Evolutionary conservation across 2,329 filamentous ascomycete genomes (phyloP).

Genomic region (Triangularia setosa): DNA sequence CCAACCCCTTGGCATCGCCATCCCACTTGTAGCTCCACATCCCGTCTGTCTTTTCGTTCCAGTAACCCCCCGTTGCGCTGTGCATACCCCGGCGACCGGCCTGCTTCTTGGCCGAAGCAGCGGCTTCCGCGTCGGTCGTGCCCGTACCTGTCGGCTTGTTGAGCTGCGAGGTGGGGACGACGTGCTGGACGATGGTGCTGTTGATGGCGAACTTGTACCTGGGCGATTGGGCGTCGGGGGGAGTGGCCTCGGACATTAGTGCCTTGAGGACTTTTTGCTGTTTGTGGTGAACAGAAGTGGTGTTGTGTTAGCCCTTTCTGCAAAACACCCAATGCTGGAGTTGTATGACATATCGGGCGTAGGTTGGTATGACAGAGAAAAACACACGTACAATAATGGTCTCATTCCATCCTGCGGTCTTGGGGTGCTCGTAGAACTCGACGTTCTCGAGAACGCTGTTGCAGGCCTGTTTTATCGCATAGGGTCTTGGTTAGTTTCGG

Average conservation of each 20-base stretch:
- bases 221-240: conserved; percentile 54
- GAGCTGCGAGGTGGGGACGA: conserved; percentile 62
- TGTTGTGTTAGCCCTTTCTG: neutral
- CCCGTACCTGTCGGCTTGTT: conserved; percentile 53
- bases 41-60: conserved; percentile 86
- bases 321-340: neutral
- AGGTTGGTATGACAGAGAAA: neutral
- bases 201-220: conserved; percentile 93
- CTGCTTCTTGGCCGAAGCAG: conserved; percentile 62
- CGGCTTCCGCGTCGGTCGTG: conserved; percentile 44
- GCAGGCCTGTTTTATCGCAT: conserved; percentile 62
- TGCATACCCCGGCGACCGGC: conserved; percentile 88
- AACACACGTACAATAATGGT: conserved; percentile 73
- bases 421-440: conserved; percentile 80
- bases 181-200: conserved; percentile 96
- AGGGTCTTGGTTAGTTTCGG: neutral
- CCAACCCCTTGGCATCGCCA: conserved; percentile 62
- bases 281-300: neutral
- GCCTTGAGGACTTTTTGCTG: conserved; percentile 74
- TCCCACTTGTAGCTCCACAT: conserved; percentile 90
- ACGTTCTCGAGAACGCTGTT: conserved; percentile 68
- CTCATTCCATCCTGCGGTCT: conserved; percentile 85
- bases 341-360: neutral
- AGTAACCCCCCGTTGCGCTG: conserved; percentile 78
- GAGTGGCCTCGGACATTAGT: conserved; percentile 70